phyloP scores from a whole-genome alignment of 345 rosid species.

The Citrus hindsii region DNA sequence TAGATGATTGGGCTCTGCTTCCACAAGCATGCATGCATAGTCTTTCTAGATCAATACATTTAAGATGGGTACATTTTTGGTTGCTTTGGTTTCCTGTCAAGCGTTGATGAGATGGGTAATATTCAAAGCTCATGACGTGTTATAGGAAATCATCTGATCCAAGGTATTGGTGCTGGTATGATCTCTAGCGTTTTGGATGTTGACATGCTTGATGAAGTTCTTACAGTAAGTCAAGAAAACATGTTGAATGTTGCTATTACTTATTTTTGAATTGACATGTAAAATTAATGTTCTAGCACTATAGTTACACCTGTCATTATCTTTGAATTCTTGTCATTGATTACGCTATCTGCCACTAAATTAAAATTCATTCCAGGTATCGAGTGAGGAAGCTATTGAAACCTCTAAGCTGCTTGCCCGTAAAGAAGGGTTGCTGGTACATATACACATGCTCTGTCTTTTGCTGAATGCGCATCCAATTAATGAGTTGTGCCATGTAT shows the following conservation, averaged over 20 bases:
- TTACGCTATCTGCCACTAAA: background rate
- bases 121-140: background rate
- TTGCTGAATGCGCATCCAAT: no score
- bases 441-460: background rate
- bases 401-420: slow-evolving; percentile 43
- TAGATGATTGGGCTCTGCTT: background rate
- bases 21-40: background rate
- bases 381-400: slow-evolving; percentile 52
- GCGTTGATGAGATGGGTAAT: background rate
- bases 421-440: slow-evolving; percentile 54
- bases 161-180: slow-evolving; percentile 61
- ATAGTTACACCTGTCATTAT: no score
- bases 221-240: slow-evolving; percentile 31
- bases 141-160: slow-evolving; percentile 50
- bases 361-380: slow-evolving; percentile 27
- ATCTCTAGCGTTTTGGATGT: slow-evolving; percentile 40
- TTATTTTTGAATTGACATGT: no score
- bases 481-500: no score
- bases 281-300: no score
- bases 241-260: no score
- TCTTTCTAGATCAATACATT: no score
- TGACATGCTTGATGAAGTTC: slow-evolving; percentile 48
- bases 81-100: no score
- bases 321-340: background rate
- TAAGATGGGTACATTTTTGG: no score